A percentile compares a stretch with the other conserved stretches of the same genome.
Evolutionary conservation across 1,284 basidiomycete genomes (phyloP).

Genomic region (Heterobasidion occidentale): DNA sequence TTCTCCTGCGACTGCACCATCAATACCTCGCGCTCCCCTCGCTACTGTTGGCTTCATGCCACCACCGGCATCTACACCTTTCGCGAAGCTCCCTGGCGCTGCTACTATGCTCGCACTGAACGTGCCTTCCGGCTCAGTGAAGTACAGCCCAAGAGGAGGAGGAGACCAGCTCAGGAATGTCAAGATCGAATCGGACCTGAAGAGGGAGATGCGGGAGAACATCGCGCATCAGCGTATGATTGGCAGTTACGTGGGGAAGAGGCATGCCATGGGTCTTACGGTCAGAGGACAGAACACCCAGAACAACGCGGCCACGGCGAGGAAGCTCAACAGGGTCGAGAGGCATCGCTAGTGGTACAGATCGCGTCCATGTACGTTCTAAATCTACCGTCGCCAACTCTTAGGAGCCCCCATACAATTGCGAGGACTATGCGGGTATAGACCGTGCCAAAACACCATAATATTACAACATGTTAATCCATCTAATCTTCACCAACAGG

Average conservation of each 20-base stretch:
- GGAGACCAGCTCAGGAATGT: conserved; percentile 61
- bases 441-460: background rate
- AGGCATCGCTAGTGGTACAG: conserved; percentile 19
- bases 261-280: conserved; percentile 84
- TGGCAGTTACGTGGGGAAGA: conserved; percentile 79
- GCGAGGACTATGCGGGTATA: background rate
- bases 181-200: conserved; percentile 78
- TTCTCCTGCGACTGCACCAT: conserved; percentile 65
- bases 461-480: conserved; percentile 1
- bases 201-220: conserved; percentile 74
- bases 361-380: background rate
- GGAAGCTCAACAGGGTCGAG: conserved; percentile 71
- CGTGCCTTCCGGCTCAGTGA: conserved; percentile 5
- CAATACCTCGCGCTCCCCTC: conserved; percentile 54
- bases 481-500: conserved; percentile 71
- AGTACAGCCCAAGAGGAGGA: conserved; percentile 11
- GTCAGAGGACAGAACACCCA: conserved; percentile 88
- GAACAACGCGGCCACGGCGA: conserved; percentile 80
- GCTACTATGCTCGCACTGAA: conserved; percentile 18
- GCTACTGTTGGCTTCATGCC: conserved; percentile 45
- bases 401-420: background rate
- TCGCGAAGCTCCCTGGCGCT: conserved; percentile 28
- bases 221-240: conserved; percentile 87
- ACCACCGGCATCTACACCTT: conserved; percentile 36
- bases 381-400: background rate